Evolutionary conservation across 345 rosid genomes (phyloP), one percentile per base, ranked within the genome.

Genomic region (Camelina neglecta): DNA sequence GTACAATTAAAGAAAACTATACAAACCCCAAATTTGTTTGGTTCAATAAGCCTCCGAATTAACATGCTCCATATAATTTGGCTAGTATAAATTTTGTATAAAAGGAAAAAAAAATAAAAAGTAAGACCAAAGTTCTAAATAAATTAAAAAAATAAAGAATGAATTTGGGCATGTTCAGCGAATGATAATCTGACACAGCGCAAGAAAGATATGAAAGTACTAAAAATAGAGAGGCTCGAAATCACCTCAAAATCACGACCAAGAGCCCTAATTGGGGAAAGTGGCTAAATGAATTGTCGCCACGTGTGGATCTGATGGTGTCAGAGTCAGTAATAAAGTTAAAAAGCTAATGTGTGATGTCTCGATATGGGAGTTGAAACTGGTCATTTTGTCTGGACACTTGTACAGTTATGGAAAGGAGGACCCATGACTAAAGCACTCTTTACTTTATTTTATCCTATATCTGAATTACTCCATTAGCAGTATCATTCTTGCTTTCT

Each of bases 321-420:
- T 75, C 50, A 21, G 59, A 48, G 68, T 60, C 56, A 60, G 69
- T 75, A 60, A 75, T 68, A 60, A 75, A 67, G 60, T 41, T 60
- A 18, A 60, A 64, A 67, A 60, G 39, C 23, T 35, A 58, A 31
- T 36, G 38, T 39, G 49, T 1, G 36, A 62, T 67, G 73, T 60
- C 61, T 53, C 63, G 11, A 35, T 36, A 65, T 65, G 60, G 29
- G 51, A 48, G 64, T 53, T 53, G 56, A 75, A 76, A 62, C 75
- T 7, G 74, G 70, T 69, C 65, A 20, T 69, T 61, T 69, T 76
- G 70, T 76, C 70, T 69, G 75, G 75, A 76, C 65, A 76, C 75
- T 16, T 70, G 80, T 76, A 42, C 59, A 44, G 8, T 62, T 67
- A 18, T 67, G 55, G 62, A 60, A 50, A 75, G 45, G 56, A 26